phyloP scores from a whole-genome alignment of 2,329 filamentous ascomycete genomes.

The Colletotrichum sp. region DNA sequence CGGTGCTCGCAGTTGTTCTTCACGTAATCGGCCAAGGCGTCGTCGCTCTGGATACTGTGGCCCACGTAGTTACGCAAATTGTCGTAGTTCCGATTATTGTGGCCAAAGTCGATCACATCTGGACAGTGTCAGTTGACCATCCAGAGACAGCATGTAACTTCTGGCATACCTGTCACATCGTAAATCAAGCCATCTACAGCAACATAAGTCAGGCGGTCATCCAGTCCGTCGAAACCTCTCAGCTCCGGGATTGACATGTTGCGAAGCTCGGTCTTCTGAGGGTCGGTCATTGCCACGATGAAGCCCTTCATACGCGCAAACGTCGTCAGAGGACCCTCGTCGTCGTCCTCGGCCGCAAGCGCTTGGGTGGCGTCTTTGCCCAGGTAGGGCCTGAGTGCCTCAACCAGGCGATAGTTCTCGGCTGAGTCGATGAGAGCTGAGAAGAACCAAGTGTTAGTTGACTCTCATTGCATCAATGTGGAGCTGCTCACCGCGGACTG shows the following conservation, averaged over 20 bases:
- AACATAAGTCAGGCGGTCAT: not conserved
- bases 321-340: not conserved
- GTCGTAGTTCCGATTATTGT: not conserved
- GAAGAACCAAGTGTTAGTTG: not conserved
- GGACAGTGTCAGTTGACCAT: not conserved
- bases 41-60: not conserved
- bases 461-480: not conserved
- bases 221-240: not conserved
- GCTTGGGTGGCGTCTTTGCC: not conserved
- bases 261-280: not conserved
- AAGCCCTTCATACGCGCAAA: not conserved
- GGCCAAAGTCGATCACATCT: not conserved
- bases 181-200: slow-evolving; percentile 9
- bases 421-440: not conserved
- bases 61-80: not conserved
- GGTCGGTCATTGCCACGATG: not conserved
- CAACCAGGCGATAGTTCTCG: not conserved
- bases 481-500: not conserved
- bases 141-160: not conserved
- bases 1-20: not conserved
- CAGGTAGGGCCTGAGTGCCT: not conserved
- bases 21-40: not conserved
- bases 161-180: slow-evolving; percentile 18
- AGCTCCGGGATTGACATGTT: not conserved
- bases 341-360: not conserved